phyloP scores from a whole-genome alignment of 2,329 filamentous ascomycete genomes.

The Camillea tinctor region DNA sequence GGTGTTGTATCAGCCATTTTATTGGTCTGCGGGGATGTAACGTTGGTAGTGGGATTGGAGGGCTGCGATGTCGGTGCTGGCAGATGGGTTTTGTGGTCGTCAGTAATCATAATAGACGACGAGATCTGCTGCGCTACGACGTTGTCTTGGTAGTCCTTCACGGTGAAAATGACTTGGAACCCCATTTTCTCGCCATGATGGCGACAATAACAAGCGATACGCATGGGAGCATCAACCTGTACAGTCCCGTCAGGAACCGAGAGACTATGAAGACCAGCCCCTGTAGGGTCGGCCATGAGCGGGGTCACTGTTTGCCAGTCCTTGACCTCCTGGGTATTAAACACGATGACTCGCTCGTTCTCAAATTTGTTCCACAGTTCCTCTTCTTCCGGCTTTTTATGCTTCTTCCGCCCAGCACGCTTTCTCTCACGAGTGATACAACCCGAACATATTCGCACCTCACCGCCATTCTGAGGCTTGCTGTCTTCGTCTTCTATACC shows the following conservation, averaged over 20 bases:
- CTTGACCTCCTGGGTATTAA: conserved; percentile 85
- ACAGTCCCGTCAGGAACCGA: conserved; percentile 61
- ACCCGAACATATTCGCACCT: conserved; percentile 87
- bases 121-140: conserved; percentile 83
- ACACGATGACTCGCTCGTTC: conserved; percentile 79
- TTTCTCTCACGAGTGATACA: conserved; percentile 92
- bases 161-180: conserved; percentile 90
- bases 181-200: conserved; percentile 93
- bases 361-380: conserved; percentile 82
- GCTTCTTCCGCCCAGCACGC: conserved; percentile 86
- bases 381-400: conserved; percentile 90
- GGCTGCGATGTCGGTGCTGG: conserved; percentile 15
- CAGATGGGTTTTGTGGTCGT: conserved; percentile 88
- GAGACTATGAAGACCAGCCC: conserved; percentile 40
- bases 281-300: conserved; percentile 46
- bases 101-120: conserved; percentile 91
- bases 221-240: conserved; percentile 85
- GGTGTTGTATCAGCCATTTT: conserved; percentile 30
- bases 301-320: conserved; percentile 70
- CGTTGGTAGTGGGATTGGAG: conserved; percentile 2
- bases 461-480: conserved; percentile 83
- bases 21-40: not conserved
- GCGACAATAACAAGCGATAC: conserved; percentile 94
- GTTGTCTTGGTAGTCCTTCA: conserved; percentile 76
- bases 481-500: conserved; percentile 62